Percentiles rank a stretch among this genome's conserved stretches.
These are phyloP conservation scores for Falciphora oryzae DNA, from an alignment of 2,329 filamentous ascomycete species.

Conservation along the genomic window DNA sequence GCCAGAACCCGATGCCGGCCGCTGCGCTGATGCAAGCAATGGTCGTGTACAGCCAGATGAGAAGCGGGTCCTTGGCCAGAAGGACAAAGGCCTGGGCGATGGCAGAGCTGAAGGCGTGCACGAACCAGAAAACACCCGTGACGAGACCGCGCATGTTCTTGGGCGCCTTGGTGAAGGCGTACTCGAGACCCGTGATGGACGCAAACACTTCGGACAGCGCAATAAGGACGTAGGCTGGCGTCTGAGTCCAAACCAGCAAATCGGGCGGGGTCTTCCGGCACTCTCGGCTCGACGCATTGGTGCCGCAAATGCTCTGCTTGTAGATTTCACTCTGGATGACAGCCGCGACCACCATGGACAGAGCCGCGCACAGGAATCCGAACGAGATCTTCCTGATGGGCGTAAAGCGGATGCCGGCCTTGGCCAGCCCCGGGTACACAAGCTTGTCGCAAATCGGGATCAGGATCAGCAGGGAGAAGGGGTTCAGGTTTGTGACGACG, in stretches of 20 bases:
- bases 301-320: slow-evolving; percentile 51
- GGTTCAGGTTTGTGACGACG: slow-evolving; percentile 67
- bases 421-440: slow-evolving; percentile 63
- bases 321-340: slow-evolving; percentile 59
- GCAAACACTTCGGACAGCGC: slow-evolving; percentile 44
- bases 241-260: slow-evolving; percentile 59
- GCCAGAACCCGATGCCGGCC: slow-evolving; percentile 61
- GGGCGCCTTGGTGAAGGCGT: slow-evolving; percentile 71
- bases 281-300: slow-evolving; percentile 32
- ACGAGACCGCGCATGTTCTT: slow-evolving; percentile 72
- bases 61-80: slow-evolving; percentile 47
- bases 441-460: slow-evolving; percentile 64
- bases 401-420: slow-evolving; percentile 58
- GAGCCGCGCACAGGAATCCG: slow-evolving; percentile 59
- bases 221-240: slow-evolving; percentile 42
- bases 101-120: slow-evolving; percentile 36
- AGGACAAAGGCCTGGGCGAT: slow-evolving; percentile 53
- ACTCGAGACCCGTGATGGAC: slow-evolving; percentile 58
- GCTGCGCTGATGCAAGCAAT: slow-evolving; percentile 61
- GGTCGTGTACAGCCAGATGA: slow-evolving; percentile 68
- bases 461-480: slow-evolving; percentile 66
- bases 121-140: slow-evolving; percentile 39
- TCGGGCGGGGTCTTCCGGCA: slow-evolving; percentile 31
- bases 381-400: slow-evolving; percentile 71
- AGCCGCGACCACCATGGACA: slow-evolving; percentile 52